These are phyloP conservation scores for Diaporthe nobilis DNA, from an alignment of 2,329 filamentous ascomycete genomes.

Conservation along the genomic window DNA sequence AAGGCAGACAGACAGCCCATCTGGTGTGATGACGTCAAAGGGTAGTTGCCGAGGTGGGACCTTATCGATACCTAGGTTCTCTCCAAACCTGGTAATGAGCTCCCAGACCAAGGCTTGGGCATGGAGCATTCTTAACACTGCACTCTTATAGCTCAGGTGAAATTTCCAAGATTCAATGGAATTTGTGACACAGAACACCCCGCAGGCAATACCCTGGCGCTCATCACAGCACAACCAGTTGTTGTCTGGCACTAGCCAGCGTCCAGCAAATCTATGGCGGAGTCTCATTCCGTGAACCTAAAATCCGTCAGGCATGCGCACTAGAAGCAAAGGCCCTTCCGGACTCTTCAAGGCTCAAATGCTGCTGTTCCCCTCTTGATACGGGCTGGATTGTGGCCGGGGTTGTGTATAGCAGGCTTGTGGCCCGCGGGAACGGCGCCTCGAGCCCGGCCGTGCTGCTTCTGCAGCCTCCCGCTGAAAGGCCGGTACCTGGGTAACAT, in stretches of 20 bases:
- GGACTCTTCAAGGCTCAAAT: not conserved
- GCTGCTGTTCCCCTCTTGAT: not conserved
- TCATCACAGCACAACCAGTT: not conserved
- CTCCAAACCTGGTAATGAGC: slow-evolving; percentile 9
- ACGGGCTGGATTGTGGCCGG: not conserved
- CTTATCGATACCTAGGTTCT: slow-evolving; percentile 10
- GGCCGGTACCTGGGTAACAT: not conserved
- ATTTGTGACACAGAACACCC: not conserved
- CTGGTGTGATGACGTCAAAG: slow-evolving; percentile 11
- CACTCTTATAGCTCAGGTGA: slow-evolving; percentile 1
- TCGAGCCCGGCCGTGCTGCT: not conserved
- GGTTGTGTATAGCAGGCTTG: not conserved
- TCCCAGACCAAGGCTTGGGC: not conserved
- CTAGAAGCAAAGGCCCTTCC: not conserved
- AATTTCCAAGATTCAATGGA: not conserved
- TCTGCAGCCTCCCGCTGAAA: not conserved
- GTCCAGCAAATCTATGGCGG: too few relatives aligned
- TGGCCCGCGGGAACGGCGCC: not conserved
- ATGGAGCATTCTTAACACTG: not conserved
- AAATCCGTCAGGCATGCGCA: not conserved
- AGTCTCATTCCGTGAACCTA: not conserved
- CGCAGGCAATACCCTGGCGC: not conserved
- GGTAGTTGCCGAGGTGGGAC: slow-evolving; percentile 26
- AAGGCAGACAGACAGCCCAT: not conserved
- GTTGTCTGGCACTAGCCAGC: not conserved